Percentiles rank a stretch among this genome's conserved stretches.
Evolutionary conservation across 805 yeast species (phyloP).

Genomic region (Myxozyma mucilagina): DNA sequence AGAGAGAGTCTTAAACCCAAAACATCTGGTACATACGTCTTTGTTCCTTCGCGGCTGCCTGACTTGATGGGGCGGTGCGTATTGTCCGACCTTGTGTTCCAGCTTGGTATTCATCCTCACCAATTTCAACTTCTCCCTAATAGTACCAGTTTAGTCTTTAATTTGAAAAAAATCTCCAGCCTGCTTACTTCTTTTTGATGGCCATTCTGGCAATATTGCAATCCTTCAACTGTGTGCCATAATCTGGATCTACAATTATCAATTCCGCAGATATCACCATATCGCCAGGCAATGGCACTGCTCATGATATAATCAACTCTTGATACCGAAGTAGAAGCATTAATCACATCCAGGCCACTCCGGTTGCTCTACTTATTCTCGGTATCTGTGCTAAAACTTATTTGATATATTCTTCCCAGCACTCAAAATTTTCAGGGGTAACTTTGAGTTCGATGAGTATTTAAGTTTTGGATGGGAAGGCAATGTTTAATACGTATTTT

Average conservation of each 20-base stretch:
- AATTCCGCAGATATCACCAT: constrained; percentile 85
- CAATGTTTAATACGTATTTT: no score
- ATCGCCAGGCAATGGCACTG: constrained; percentile 46
- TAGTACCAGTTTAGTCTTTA: not conserved
- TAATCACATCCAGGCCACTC: not conserved
- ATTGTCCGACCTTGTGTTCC: constrained; percentile 30
- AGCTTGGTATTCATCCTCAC: constrained; percentile 75
- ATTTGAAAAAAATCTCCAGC: not conserved
- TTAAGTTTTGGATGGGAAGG: no score
- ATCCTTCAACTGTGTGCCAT: constrained; percentile 74
- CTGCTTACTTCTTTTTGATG: constrained; percentile 64
- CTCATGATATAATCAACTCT: constrained; percentile 5
- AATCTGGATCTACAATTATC: constrained; percentile 82
- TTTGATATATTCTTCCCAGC: no score
- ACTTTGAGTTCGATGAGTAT: no score
- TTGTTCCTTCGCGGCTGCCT: constrained; percentile 37
- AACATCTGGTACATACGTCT: constrained; percentile 17
- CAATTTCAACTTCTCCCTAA: constrained; percentile 66
- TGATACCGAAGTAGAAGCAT: not conserved
- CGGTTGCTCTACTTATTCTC: no score
- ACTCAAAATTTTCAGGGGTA: no score
- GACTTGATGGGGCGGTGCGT: constrained; percentile 13
- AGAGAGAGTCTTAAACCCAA: not conserved
- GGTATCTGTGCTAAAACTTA: no score
- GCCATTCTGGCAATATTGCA: constrained; percentile 82